These are phyloP conservation scores for Puya raimondii DNA, from an alignment of 176 grass and related monocot species.

Conservation along the genomic window DNA sequence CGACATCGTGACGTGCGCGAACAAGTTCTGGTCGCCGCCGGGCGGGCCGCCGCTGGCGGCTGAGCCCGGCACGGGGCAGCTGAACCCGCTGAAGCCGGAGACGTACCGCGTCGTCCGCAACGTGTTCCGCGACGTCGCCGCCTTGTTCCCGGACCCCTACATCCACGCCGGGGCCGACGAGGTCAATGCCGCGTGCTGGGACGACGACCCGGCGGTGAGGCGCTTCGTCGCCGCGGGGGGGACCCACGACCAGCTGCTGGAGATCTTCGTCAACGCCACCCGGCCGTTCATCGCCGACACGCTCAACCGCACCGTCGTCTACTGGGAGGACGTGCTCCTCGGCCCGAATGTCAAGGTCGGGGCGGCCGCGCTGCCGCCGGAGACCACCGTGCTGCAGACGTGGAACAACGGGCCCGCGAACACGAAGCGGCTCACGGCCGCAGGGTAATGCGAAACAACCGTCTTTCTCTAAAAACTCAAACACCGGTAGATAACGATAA, in stretches of 20 bases:
- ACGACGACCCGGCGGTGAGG: conserved; percentile 45
- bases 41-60: conserved; percentile 46
- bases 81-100: conserved; percentile 75
- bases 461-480: too few species aligned
- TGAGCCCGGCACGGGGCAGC: conserved; percentile 78
- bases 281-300: conserved; percentile 49
- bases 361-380: conserved; percentile 38
- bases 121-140: conserved; percentile 54
- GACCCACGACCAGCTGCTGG: conserved; percentile 60
- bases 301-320: conserved; percentile 82
- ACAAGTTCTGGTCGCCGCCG: conserved; percentile 72
- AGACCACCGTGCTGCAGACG: conserved; percentile 86
- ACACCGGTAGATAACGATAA: too few species aligned
- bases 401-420: conserved; percentile 89
- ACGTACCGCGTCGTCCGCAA: conserved; percentile 68
- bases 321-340: conserved; percentile 93
- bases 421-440: conserved; percentile 74
- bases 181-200: conserved; percentile 93
- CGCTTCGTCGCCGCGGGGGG: conserved; percentile 50
- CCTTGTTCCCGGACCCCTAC: conserved; percentile 59
- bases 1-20: conserved; percentile 81
- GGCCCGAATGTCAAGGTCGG: conserved; percentile 45
- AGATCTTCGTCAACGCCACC: conserved; percentile 70
- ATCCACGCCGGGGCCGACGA: conserved; percentile 80
- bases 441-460: conserved; percentile 12